Base-by-base conservation (phyloP, 495 filamentous ascomycete species). In the Hyaloscypha bicolor region DNA sequence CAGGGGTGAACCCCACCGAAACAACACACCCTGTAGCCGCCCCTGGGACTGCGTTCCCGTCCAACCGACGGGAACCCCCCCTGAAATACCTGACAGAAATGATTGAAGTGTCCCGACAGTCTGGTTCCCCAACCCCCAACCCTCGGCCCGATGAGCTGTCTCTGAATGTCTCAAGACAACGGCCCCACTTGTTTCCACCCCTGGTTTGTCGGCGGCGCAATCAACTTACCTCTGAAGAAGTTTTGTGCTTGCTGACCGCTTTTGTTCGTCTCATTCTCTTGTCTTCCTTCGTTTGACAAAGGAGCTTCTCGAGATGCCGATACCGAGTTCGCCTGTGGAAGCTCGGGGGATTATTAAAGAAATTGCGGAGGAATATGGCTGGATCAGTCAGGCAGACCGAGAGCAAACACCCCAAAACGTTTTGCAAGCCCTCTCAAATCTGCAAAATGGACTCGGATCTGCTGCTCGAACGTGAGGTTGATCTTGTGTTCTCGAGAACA, bases 61-160 rank as follows among this genome's bases (percentile, higher is more conserved):
- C 51, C 51, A n/a, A 53, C 9, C 51, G 19, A 53, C 19, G 22
- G 51, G 51, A 4, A 29, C 2, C 51, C 19, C 51, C 22, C 51
- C 51, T 53, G 51, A 53, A 53, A 11, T 11, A 53, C 6, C 22
- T 4, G 51, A 11, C 19, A 53, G 51, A 53, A 53, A 1, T 21
- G 30, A 3, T 61, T 61, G 59, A 61, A 61, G 59, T 6, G 59
- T 45, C 59, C 35, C 59, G 59, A 61, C 35, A 61, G 59, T 61
- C 59, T 61, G 59, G 59, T 61, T 61, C 59, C 45, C 59, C 35
- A n/a, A n/a, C n/a, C n/a, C n/a, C n/a, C n/a, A n/a, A n/a, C 59
- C 37, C 59, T 30, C 31, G 14, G 9, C 32, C 51, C 16, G 51
- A 4, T 19, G 16, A n/a, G 6, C 19, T 8, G 51, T 53, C 3